Evolutionary conservation across 2,329 filamentous ascomycete species (phyloP).

Genomic region (Penicillium aurantiogriseum): DNA sequence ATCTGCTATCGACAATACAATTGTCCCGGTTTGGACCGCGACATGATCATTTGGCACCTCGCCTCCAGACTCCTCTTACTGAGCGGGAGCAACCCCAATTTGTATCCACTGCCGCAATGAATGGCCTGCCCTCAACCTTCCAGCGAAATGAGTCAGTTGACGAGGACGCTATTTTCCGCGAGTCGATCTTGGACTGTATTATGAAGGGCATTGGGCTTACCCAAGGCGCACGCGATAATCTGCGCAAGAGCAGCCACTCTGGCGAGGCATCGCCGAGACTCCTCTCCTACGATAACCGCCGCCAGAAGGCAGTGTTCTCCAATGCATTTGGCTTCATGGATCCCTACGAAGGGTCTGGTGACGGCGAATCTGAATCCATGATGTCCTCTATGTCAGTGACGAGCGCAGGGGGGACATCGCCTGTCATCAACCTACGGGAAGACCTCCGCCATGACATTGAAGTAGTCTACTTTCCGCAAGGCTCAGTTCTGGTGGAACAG

Average conservation of each 20-base stretch:
- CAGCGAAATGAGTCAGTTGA: slow-evolving; percentile 79
- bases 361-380: slow-evolving; percentile 84
- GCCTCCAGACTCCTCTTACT: slow-evolving; percentile 42
- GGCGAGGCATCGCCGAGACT: slow-evolving; percentile 82
- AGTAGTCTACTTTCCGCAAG: slow-evolving; percentile 95
- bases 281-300: slow-evolving; percentile 76
- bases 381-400: slow-evolving; percentile 65
- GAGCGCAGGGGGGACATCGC: slow-evolving; percentile 59
- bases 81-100: slow-evolving; percentile 43
- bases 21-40: slow-evolving; percentile 61
- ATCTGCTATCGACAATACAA: slow-evolving; percentile 76
- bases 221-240: slow-evolving; percentile 59
- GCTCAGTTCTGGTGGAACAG: slow-evolving; percentile 90
- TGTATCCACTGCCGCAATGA: slow-evolving; percentile 29
- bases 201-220: slow-evolving; percentile 88
- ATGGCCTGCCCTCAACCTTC: slow-evolving; percentile 37
- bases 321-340: slow-evolving; percentile 93
- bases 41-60: slow-evolving; percentile 40
- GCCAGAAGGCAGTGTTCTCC: slow-evolving; percentile 74
- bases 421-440: slow-evolving; percentile 66
- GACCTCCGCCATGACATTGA: slow-evolving; percentile 91
- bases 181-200: slow-evolving; percentile 90
- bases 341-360: slow-evolving; percentile 67
- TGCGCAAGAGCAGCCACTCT: slow-evolving; percentile 64
- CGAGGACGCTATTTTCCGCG: slow-evolving; percentile 83